Conservation (phyloP, 2,329 filamentous ascomycete species). For the Ophiocordyceps camponoti-leonardi region DNA sequence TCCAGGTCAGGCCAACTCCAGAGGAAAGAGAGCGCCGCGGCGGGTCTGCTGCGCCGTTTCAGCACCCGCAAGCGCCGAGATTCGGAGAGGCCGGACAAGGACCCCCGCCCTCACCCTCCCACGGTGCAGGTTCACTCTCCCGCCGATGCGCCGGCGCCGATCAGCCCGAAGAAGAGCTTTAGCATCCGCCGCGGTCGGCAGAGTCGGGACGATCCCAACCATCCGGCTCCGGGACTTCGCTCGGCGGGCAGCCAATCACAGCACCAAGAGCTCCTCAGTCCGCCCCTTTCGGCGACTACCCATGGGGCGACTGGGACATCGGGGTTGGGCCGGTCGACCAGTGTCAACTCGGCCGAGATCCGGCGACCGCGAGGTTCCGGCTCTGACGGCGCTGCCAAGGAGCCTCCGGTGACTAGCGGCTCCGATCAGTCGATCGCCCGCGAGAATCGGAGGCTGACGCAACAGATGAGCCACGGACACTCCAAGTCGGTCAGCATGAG, state of each 20-base stretch:
- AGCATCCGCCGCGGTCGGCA: constrained; percentile 51
- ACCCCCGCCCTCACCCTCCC: constrained; percentile 49
- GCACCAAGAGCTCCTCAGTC: constrained; percentile 62
- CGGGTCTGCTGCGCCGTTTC: constrained; percentile 70
- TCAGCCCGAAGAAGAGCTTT: constrained; percentile 67
- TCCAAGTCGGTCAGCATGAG: constrained; percentile 49
- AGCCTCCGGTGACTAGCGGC: constrained; percentile 58
- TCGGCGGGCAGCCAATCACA: constrained; percentile 51
- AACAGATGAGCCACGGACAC: constrained; percentile 31
- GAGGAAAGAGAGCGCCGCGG: constrained; percentile 78
- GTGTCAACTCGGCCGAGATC: constrained; percentile 77
- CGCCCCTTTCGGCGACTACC: constrained; percentile 46
- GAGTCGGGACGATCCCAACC: constrained; percentile 31
- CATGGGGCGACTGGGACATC: constrained; percentile 41
- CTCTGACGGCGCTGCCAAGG: constrained; percentile 31
- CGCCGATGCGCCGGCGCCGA: constrained; percentile 36
- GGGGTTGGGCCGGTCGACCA: constrained; percentile 67
- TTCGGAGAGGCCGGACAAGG: constrained; percentile 41
- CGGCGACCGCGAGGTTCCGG: constrained; percentile 37
- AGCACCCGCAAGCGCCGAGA: constrained; percentile 71
- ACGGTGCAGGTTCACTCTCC: constrained; percentile 66
- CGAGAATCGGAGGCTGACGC: constrained; percentile 29
- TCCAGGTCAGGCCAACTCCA: constrained; percentile 41
- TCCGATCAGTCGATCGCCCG: constrained; percentile 55
- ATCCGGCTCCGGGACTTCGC: constrained; percentile 20